Evolutionary conservation across 2,329 filamentous ascomycete species (phyloP), one percentile per base, ranked within the genome.

Genomic region (Knoxdaviesia capensis): DNA sequence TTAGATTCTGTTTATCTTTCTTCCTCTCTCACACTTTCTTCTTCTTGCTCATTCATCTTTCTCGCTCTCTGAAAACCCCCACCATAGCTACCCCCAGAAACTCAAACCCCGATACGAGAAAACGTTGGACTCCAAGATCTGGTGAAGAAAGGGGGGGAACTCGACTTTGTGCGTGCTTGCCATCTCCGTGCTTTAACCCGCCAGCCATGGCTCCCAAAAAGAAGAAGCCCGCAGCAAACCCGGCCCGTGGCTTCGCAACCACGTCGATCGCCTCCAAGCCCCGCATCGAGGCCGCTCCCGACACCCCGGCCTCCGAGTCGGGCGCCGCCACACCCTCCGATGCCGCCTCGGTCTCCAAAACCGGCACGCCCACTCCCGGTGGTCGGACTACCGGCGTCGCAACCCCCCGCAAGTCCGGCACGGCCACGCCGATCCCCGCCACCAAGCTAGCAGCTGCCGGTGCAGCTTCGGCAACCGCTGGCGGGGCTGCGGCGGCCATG

Each of bases 141-240:
- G n/a, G n/a, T n/a, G n/a, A n/a, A n/a, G n/a, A n/a, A n/a, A n/a
- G n/a, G n/a, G n/a, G n/a, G n/a, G n/a, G n/a, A n/a, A n/a, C n/a
- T n/a, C n/a, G n/a, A n/a, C n/a, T n/a, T n/a, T n/a, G n/a, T n/a
- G n/a, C n/a, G n/a, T n/a, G n/a, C n/a, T n/a, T n/a, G n/a, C n/a
- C n/a, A 20, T 30, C 30, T n/a, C n/a, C n/a, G n/a, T n/a, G n/a
- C 44, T 35, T 34, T 44, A 9, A 33, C 31, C 42, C 36, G 10
- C 34, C 33, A 48, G 52, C 47, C 49, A 88, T 88, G 82, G 79
- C 80, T 44, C 60, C 63, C 45, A 77, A 84, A 60, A 94, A 93
- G 64, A 94, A 94, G 65, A 92, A 85, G 68, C 96, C 94, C 71
- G 70, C 81, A 43, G 74, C 79, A 32, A 96, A 94, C 59, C 84